Evolutionary conservation across 768 basidiomycete species (phyloP).

Genomic region (Amanita pallidorosea): DNA sequence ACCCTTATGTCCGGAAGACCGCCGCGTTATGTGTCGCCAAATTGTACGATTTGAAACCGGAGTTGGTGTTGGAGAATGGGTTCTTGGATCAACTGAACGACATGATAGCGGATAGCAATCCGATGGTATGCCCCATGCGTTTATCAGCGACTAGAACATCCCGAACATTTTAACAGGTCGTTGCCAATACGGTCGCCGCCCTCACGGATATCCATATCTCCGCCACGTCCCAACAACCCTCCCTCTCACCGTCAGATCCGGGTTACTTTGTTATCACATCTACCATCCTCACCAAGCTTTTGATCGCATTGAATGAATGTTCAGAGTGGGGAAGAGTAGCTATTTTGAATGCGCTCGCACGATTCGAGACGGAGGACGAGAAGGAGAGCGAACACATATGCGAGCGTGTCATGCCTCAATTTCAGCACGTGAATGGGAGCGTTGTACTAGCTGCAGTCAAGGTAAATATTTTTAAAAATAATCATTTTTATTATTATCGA

Average conservation of each 20-base stretch:
- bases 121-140: slow-evolving; percentile 63
- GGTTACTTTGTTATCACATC: slow-evolving; percentile 79
- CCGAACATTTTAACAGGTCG: slow-evolving; percentile 53
- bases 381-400: slow-evolving; percentile 99
- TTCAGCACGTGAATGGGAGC: slow-evolving; percentile 93
- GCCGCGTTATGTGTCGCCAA: slow-evolving; percentile 97
- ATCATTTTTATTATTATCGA: too few species aligned
- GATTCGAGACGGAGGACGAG: slow-evolving; percentile 77
- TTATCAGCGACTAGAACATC: background rate
- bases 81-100: slow-evolving; percentile 84
- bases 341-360: slow-evolving; percentile 74
- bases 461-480: slow-evolving; percentile 28
- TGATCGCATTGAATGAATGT: slow-evolving; percentile 95
- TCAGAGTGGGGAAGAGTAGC: slow-evolving; percentile 99
- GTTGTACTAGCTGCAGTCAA: slow-evolving; percentile 97
- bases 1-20: slow-evolving; percentile 97
- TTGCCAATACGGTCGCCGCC: slow-evolving; percentile 92
- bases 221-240: slow-evolving; percentile 41
- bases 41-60: slow-evolving; percentile 93
- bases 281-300: slow-evolving; percentile 72
- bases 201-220: slow-evolving; percentile 85
- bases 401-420: slow-evolving; percentile 95
- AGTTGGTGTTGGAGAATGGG: slow-evolving; percentile 89
- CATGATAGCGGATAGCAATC: slow-evolving; percentile 92
- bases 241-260: slow-evolving; percentile 43